phyloP scores from a whole-genome alignment of 1,284 basidiomycete species.

The Abortiporus biennis region DNA sequence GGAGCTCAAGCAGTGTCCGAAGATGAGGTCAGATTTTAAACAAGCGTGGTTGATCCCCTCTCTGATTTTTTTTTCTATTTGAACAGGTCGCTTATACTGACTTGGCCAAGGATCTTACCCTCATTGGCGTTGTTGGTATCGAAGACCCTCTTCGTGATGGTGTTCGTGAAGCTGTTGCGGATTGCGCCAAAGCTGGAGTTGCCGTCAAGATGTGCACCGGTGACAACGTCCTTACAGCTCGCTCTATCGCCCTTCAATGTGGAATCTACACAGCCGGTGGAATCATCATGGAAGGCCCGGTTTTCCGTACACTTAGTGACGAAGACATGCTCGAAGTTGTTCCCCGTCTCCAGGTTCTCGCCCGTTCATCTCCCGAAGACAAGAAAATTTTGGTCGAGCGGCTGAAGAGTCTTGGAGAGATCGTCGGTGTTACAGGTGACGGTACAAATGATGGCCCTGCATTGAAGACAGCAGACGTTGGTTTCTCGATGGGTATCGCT shows the following conservation, averaged over 20 bases:
- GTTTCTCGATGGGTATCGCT: constrained; percentile 98
- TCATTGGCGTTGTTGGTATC: constrained; percentile 89
- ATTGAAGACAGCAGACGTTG: constrained; percentile 90
- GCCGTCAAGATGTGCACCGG: constrained; percentile 98
- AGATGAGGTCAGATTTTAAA: constrained; percentile 40
- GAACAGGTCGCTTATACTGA: constrained; percentile 62
- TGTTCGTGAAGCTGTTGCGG: constrained; percentile 82
- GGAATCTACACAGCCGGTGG: constrained; percentile 92
- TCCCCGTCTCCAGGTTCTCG: constrained; percentile 72
- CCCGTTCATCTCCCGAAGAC: constrained; percentile 96
- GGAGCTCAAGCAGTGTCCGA: constrained; percentile 37
- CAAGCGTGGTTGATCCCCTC: neutral
- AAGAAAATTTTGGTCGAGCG: constrained; percentile 92
- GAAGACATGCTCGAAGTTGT: constrained; percentile 58
- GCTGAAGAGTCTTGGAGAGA: constrained; percentile 83
- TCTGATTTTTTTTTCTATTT: neutral
- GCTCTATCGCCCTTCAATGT: constrained; percentile 93
- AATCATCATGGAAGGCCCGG: constrained; percentile 95
- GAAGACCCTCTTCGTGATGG: constrained; percentile 93
- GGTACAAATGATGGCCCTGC: constrained; percentile 98
- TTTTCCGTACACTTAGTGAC: constrained; percentile 56
- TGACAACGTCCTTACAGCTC: constrained; percentile 92
- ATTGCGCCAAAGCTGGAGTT: constrained; percentile 89
- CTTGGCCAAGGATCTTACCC: constrained; percentile 70
- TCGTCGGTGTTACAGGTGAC: constrained; percentile 97